Conservation (phyloP, 768 basidiomycete genomes). For the Leccinum barrowsii region DNA sequence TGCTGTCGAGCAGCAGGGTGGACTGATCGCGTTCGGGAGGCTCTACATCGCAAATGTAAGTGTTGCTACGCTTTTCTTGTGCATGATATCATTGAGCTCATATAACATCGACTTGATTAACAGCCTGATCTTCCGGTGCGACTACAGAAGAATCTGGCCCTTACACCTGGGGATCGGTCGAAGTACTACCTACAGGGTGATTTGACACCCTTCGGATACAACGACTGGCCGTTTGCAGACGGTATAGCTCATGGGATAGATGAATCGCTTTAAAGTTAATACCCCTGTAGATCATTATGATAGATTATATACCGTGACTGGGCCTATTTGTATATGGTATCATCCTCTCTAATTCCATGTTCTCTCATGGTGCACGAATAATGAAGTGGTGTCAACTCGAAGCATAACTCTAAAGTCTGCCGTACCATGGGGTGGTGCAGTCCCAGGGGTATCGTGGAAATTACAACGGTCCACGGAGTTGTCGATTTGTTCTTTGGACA, state of each 20-base stretch:
- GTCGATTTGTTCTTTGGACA: too few species aligned
- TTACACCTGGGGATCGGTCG: neutral
- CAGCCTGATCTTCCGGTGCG: neutral
- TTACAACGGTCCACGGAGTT: too few species aligned
- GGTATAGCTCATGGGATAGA: neutral
- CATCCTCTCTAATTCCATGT: neutral
- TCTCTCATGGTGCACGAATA: neutral
- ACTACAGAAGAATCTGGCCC: neutral
- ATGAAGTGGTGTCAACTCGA: too few species aligned
- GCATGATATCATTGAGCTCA: neutral
- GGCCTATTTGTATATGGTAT: neutral
- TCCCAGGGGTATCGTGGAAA: neutral
- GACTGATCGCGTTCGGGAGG: slow-evolving; percentile 33
- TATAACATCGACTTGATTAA: neutral
- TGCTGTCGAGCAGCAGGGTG: slow-evolving; percentile 30
- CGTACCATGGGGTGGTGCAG: too few species aligned
- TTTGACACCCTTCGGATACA: neutral
- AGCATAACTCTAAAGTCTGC: too few species aligned
- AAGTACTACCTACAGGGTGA: neutral
- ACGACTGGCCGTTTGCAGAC: neutral
- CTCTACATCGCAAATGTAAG: neutral
- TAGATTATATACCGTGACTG: neutral
- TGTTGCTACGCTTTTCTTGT: neutral
- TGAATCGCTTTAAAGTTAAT: neutral
- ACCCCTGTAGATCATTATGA: neutral